Base-by-base conservation (phyloP, 352 stramenopile species). In the Pythium coloratum region DNA sequence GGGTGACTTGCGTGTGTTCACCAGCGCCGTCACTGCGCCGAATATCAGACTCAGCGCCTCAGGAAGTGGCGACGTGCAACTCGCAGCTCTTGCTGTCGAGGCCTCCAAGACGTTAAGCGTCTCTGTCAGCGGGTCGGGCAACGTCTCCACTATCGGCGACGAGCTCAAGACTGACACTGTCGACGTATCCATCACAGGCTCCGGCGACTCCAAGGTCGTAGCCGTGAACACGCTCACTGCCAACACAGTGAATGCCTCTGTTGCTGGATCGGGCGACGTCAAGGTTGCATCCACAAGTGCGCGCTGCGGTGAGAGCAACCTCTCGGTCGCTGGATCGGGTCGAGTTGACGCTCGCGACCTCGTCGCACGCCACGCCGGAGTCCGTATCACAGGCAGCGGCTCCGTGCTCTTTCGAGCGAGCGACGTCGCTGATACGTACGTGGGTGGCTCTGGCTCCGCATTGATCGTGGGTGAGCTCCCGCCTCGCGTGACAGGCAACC, bases 241-340 rank as follows among this genome's bases (percentile, higher is more conserved):
- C 1, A 54, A 72, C 49, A 64, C 14, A 2, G 20, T 78, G 30
- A 42, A 47, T 14, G 69, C 47, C 36, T 67, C 59, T 3, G 36
- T 76, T 24, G 60, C 59, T 36, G 71, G 71, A 16, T 76, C 68
- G 0, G 71, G 71, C 0, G 60, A 71, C 51, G 59, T 78, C 28
- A 49, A 42, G 13, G 12, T 78, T 44, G 71, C 68, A 1, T 65
- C 71, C 3, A 18, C 24, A 0, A 14, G 33, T 8, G 58, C 63
- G 1, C 60, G 70, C 18, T 70, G 68, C 28, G 56, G 55, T 0
- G 34, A 51, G 1, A 58, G 59, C 32, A 59, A 64, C 13, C 51
- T 71, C 42, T 61, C 49, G n/a, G 64, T 78, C 55, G 54, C 69
- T 20, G 72, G 72, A 16, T 78, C 72, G 0, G 72, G 72, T 0